Conservation (phyloP, 345 rosid species). For the Ailanthus altissimus region DNA sequence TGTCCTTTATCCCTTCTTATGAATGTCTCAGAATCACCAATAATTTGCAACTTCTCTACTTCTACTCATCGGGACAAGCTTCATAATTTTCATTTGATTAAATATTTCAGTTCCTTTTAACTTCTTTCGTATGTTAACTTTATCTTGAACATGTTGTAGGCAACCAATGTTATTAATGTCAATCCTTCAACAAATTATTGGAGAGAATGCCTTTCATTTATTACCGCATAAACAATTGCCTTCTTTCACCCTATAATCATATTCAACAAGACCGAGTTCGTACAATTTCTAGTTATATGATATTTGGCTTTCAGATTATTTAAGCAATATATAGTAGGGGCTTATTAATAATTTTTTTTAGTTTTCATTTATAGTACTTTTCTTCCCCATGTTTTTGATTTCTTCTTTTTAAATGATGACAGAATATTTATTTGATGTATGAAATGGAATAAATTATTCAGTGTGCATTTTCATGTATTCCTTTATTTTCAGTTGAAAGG, state of each 20-base stretch:
- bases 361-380: neutral
- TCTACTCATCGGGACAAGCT: neutral
- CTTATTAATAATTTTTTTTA: neutral
- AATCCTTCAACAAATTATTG: neutral
- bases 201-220: neutral
- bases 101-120: too few species aligned
- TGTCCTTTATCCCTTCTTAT: too few species aligned
- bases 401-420: neutral
- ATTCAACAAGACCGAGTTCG: neutral
- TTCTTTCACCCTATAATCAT: neutral
- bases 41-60: constrained; percentile 3
- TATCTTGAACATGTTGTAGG: neutral
- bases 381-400: neutral
- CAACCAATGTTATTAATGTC: neutral
- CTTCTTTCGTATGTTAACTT: neutral
- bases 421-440: neutral
- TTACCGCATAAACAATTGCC: neutral
- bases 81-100: neutral
- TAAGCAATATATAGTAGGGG: neutral
- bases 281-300: neutral
- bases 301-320: neutral
- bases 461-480: constrained; percentile 16
- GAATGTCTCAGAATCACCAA: constrained; percentile 1
- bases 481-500: constrained; percentile 53
- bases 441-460: neutral